A percentile compares a stretch with the other conserved stretches of the same genome.
Conservation (phyloP, 2,329 filamentous ascomycete genomes). For the Colletotrichum sublineola region DNA sequence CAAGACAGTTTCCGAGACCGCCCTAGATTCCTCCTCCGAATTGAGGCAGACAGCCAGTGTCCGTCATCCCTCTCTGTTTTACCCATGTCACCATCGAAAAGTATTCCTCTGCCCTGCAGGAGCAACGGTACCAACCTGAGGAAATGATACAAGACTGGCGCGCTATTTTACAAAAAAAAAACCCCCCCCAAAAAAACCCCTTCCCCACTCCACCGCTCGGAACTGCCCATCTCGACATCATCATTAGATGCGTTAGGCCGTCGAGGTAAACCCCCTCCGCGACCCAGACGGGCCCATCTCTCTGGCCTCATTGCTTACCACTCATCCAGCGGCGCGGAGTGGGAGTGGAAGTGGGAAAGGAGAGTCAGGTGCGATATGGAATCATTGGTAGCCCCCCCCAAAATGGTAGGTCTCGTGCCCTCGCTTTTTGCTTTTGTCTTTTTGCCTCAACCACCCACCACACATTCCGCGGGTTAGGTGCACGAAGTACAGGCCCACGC, state of each 20-base stretch:
- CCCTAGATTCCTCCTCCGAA: background rate
- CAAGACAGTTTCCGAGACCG: background rate
- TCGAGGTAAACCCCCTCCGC: background rate
- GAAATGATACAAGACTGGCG: background rate
- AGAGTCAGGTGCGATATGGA: conserved; percentile 28
- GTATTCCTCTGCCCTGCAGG: conserved; percentile 27
- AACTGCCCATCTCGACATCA: conserved; percentile 28
- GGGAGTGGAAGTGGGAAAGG: background rate
- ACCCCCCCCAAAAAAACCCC: background rate
- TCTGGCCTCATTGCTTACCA: conserved; percentile 22
- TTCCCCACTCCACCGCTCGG: background rate
- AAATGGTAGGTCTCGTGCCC: conserved; percentile 27
- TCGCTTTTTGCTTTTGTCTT: conserved; percentile 12
- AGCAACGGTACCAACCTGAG: conserved; percentile 8
- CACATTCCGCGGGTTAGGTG: background rate
- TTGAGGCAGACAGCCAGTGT: background rate
- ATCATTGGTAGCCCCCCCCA: conserved; percentile 29
- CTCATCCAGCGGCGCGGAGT: background rate
- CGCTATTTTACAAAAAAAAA: background rate
- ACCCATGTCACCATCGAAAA: conserved; percentile 33
- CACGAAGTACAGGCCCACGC: background rate
- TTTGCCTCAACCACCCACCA: conserved; percentile 19
- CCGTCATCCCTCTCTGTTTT: conserved; percentile 18
- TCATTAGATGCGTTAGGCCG: background rate
- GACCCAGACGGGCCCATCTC: background rate